Conservation (phyloP, 2,329 filamentous ascomycete genomes). For the Didymosphaeria variabile region DNA sequence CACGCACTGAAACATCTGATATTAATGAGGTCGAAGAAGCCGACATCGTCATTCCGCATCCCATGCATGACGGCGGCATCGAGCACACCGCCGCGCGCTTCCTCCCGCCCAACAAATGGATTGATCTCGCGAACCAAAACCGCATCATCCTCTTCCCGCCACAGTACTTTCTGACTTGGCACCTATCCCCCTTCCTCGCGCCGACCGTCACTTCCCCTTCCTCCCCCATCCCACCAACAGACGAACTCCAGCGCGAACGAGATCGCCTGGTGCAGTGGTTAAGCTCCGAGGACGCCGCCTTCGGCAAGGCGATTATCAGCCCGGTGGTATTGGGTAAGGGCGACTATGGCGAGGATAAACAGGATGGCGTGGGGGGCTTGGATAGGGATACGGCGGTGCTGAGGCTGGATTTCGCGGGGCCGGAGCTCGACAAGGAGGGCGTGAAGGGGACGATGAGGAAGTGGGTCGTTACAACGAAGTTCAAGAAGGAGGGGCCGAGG, state of each 20-base stretch:
- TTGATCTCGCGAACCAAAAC: slow-evolving; percentile 68
- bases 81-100: slow-evolving; percentile 82
- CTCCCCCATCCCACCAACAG: slow-evolving; percentile 34
- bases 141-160: slow-evolving; percentile 89
- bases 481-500: slow-evolving; percentile 64
- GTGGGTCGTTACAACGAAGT: slow-evolving; percentile 65
- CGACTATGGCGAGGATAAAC: slow-evolving; percentile 43
- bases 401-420: slow-evolving; percentile 63
- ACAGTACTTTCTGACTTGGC: slow-evolving; percentile 77
- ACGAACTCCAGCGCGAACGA: slow-evolving; percentile 53
- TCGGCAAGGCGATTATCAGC: slow-evolving; percentile 55
- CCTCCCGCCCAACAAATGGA: slow-evolving; percentile 74
- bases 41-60: slow-evolving; percentile 71
- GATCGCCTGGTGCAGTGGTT: slow-evolving; percentile 56
- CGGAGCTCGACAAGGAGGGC: slow-evolving; percentile 61
- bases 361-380: slow-evolving; percentile 43
- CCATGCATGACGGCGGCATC: slow-evolving; percentile 74
- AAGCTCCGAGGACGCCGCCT: slow-evolving; percentile 48
- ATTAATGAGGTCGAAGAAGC: slow-evolving; percentile 31
- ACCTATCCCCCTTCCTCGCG: slow-evolving; percentile 65
- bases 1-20: slow-evolving; percentile 39
- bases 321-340: slow-evolving; percentile 51
- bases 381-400: slow-evolving; percentile 63
- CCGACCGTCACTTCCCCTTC: slow-evolving; percentile 37
- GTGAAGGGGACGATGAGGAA: slow-evolving; percentile 62